phyloP scores from a whole-genome alignment of 2,329 filamentous ascomycete species.

The Penicillium vulpinum region DNA sequence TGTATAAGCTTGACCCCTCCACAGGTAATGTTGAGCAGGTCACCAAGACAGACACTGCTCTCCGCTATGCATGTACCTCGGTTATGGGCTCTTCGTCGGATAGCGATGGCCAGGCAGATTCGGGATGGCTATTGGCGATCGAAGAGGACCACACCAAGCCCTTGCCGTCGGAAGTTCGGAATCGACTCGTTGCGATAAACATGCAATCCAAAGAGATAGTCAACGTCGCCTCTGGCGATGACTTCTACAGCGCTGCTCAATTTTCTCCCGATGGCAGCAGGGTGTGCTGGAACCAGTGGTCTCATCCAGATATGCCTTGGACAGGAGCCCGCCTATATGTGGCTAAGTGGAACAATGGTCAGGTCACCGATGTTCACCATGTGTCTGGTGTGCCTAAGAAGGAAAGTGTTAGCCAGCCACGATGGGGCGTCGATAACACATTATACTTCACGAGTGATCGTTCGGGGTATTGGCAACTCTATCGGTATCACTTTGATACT shows the following conservation, averaged over 20 bases:
- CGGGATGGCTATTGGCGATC: slow-evolving; percentile 49
- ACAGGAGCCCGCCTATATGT: slow-evolving; percentile 46
- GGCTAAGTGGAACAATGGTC: slow-evolving; percentile 43
- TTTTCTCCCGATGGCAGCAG: slow-evolving; percentile 49
- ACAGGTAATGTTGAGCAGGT: slow-evolving; percentile 36
- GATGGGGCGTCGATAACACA: slow-evolving; percentile 50
- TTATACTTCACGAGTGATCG: slow-evolving; percentile 51
- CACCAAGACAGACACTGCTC: slow-evolving; percentile 10
- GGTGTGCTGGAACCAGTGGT: slow-evolving; percentile 54
- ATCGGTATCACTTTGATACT: slow-evolving; percentile 29
- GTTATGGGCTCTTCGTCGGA: slow-evolving; percentile 35
- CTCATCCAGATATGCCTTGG: slow-evolving; percentile 55
- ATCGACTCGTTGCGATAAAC: slow-evolving; percentile 29
- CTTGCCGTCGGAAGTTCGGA: slow-evolving; percentile 25
- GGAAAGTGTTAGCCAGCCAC: slow-evolving; percentile 50
- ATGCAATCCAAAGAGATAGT: slow-evolving; percentile 31
- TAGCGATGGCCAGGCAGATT: slow-evolving; percentile 30
- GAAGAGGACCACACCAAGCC: slow-evolving; percentile 50
- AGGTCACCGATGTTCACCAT: slow-evolving; percentile 18
- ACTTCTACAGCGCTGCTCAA: slow-evolving; percentile 54
- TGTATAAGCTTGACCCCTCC: slow-evolving; percentile 45
- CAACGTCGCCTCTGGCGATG: slow-evolving; percentile 44
- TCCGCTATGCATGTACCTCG: slow-evolving; percentile 28
- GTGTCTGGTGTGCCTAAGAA: slow-evolving; percentile 42
- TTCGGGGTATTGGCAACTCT: slow-evolving; percentile 49